phyloP scores from a whole-genome alignment of 1,139 yeast species.

The Suhomyces bokatorum region DNA sequence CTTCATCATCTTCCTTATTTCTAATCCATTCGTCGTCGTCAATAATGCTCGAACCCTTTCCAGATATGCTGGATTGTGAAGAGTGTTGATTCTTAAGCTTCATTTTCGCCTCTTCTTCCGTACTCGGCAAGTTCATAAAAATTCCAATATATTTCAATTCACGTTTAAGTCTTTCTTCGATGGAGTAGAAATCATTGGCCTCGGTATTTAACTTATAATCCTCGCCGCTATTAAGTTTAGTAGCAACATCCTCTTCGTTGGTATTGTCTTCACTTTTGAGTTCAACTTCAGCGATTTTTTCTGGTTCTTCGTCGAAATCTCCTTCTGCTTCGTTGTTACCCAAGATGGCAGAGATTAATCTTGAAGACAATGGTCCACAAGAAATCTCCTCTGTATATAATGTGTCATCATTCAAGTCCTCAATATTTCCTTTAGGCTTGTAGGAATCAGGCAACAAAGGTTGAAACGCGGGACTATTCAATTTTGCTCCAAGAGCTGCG shows the following conservation, averaged over 20 bases:
- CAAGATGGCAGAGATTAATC: constrained; percentile 79
- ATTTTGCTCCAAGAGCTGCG: constrained; percentile 41
- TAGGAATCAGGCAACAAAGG: constrained; percentile 47
- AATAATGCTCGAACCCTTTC: constrained; percentile 35
- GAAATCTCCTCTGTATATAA: constrained; percentile 75
- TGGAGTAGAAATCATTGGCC: constrained; percentile 63
- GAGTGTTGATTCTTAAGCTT: constrained; percentile 9
- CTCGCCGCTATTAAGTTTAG: constrained; percentile 37
- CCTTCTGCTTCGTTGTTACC: constrained; percentile 48
- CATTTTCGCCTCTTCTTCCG: constrained; percentile 31
- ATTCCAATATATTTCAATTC: constrained; percentile 92
- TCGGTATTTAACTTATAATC: constrained; percentile 39
- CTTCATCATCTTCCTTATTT: constrained; percentile 90
- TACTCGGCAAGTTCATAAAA: constrained; percentile 60
- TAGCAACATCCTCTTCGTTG: constrained; percentile 33
- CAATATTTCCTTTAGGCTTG: constrained; percentile 64
- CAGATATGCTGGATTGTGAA: constrained; percentile 5
- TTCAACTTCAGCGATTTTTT: constrained; percentile 16
- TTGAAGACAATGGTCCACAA: constrained; percentile 89
- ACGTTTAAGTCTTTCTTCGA: constrained; percentile 84
- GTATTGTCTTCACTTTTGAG: constrained; percentile 10
- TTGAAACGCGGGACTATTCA: constrained; percentile 39
- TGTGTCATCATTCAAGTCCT: constrained; percentile 58
- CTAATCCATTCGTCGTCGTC: constrained; percentile 76
- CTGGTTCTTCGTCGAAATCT: constrained; percentile 26